These are phyloP conservation scores for Pseudoneurospora amorphoporcata DNA, from an alignment of 495 filamentous ascomycete species.

Conservation along the genomic window DNA sequence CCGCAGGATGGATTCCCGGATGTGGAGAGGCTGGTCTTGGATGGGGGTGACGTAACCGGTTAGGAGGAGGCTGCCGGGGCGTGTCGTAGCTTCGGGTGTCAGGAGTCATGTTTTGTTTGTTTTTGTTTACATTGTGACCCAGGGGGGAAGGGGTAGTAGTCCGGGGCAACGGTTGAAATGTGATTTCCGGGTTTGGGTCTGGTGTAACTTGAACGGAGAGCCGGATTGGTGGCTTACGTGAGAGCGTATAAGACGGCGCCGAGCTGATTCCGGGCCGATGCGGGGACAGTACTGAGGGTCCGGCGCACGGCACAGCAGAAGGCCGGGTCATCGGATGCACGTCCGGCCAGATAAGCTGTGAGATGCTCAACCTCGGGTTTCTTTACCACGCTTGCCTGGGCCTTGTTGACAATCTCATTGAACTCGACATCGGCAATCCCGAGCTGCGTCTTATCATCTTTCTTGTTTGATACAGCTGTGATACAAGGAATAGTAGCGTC, in stretches of 20 bases:
- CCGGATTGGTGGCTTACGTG: slow-evolving; percentile 6
- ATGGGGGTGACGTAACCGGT: slow-evolving; percentile 56
- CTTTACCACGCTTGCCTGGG: slow-evolving; percentile 11
- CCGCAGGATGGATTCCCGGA: slow-evolving; percentile 51
- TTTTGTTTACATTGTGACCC: neutral
- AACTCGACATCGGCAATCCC: slow-evolving; percentile 17
- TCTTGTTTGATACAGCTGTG: slow-evolving; percentile 13
- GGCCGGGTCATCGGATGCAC: slow-evolving; percentile 15
- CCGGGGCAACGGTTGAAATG: neutral
- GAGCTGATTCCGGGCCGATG: slow-evolving; percentile 15
- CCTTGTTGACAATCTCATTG: slow-evolving; percentile 12
- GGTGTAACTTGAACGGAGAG: neutral
- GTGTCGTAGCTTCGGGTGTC: slow-evolving; percentile 39
- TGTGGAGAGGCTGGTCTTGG: slow-evolving; percentile 48
- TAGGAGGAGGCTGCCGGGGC: slow-evolving; percentile 54
- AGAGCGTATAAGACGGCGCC: slow-evolving; percentile 18
- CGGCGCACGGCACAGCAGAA: slow-evolving; percentile 15
- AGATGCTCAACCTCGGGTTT: slow-evolving; percentile 20
- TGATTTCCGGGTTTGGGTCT: too few relatives aligned
- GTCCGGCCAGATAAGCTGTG: slow-evolving; percentile 23
- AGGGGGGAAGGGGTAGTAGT: neutral
- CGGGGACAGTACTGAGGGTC: slow-evolving; percentile 15
- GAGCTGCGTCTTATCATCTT: slow-evolving; percentile 17
- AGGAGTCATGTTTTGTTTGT: neutral
- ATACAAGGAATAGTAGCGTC: slow-evolving; percentile 28